phyloP scores from a whole-genome alignment of 208 protist genomes.

The Crithidia sp. region DNA sequence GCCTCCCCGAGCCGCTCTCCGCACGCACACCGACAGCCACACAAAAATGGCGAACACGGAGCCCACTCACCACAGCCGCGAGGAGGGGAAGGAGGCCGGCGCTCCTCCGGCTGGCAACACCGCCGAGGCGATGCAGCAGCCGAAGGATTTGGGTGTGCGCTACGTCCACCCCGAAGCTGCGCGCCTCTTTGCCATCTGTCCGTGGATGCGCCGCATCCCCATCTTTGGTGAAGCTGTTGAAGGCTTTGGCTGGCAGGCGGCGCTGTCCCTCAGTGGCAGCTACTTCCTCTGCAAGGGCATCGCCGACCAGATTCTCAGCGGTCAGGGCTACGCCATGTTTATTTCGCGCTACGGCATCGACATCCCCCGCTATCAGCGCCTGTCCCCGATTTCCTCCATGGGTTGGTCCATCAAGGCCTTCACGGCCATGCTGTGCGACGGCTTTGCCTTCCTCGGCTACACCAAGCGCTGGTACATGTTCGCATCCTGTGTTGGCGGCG shows the following conservation, averaged over 20 bases:
- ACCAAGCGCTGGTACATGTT: slow-evolving; percentile 78
- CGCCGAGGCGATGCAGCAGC: background rate
- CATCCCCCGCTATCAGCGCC: slow-evolving; percentile 54
- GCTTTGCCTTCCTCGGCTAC: slow-evolving; percentile 71
- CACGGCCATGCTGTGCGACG: slow-evolving; percentile 63
- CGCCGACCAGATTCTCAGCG: slow-evolving; percentile 49
- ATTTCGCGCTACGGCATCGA: slow-evolving; percentile 42
- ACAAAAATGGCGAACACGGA: background rate
- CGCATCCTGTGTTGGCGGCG: slow-evolving; percentile 49
- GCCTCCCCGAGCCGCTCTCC: no score
- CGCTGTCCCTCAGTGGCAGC: slow-evolving; percentile 39
- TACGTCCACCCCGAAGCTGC: slow-evolving; percentile 49
- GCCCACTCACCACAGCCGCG: background rate
- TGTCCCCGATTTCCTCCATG: slow-evolving; percentile 42
- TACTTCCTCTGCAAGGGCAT: slow-evolving; percentile 69
- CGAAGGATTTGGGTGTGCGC: slow-evolving; percentile 13
- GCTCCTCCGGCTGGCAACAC: background rate
- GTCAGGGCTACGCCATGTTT: slow-evolving; percentile 53
- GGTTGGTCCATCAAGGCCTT: slow-evolving; percentile 76
- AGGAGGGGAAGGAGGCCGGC: background rate
- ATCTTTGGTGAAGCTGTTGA: slow-evolving; percentile 50
- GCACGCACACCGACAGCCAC: background rate
- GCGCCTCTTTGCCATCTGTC: slow-evolving; percentile 33
- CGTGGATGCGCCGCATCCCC: slow-evolving; percentile 40
- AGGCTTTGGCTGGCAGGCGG: slow-evolving; percentile 43